Conservation (phyloP, 1,284 basidiomycete genomes). For the Rhodotorula sp. region DNA sequence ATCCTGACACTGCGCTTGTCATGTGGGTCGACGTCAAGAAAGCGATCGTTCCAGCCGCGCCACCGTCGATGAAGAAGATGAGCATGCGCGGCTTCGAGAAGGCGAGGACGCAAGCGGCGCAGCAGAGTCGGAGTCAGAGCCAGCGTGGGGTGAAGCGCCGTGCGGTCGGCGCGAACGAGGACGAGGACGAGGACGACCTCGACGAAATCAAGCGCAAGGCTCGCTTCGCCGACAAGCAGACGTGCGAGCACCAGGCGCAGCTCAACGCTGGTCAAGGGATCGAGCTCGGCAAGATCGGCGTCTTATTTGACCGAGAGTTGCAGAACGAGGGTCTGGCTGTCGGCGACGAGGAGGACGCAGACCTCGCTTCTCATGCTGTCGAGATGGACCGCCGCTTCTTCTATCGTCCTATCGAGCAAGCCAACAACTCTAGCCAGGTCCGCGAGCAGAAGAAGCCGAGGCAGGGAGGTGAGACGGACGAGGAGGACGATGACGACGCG, state of each 20-base stretch:
- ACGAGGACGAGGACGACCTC: not conserved
- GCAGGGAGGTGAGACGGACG: slow-evolving; percentile 37
- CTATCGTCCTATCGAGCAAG: slow-evolving; percentile 49
- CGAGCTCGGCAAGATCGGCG: slow-evolving; percentile 29
- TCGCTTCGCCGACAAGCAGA: slow-evolving; percentile 13
- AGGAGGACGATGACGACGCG: slow-evolving; percentile 10
- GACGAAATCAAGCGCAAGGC: slow-evolving; percentile 10
- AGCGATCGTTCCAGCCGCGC: slow-evolving; percentile 68
- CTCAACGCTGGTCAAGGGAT: slow-evolving; percentile 10
- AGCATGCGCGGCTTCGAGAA: slow-evolving; percentile 50
- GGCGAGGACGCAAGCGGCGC: slow-evolving; percentile 44
- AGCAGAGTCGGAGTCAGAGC: slow-evolving; percentile 9
- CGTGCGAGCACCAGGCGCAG: slow-evolving; percentile 7
- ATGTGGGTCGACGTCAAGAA: slow-evolving; percentile 77
- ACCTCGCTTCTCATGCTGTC: slow-evolving; percentile 41
- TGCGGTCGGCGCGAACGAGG: slow-evolving; percentile 41
- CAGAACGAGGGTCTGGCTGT: slow-evolving; percentile 49
- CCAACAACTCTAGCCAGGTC: slow-evolving; percentile 44
- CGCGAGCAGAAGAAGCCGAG: slow-evolving; percentile 1
- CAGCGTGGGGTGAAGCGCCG: slow-evolving; percentile 28
- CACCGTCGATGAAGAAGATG: slow-evolving; percentile 80
- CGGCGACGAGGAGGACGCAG: slow-evolving; percentile 46
- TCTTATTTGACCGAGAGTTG: slow-evolving; percentile 38
- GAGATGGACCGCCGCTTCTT: slow-evolving; percentile 46
- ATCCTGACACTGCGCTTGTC: slow-evolving; percentile 67